Percentiles rank a stretch among this genome's conserved stretches.
Evolutionary conservation across 1,139 yeast genomes (phyloP).

Genomic region (Geotrichum aggregatum): DNA sequence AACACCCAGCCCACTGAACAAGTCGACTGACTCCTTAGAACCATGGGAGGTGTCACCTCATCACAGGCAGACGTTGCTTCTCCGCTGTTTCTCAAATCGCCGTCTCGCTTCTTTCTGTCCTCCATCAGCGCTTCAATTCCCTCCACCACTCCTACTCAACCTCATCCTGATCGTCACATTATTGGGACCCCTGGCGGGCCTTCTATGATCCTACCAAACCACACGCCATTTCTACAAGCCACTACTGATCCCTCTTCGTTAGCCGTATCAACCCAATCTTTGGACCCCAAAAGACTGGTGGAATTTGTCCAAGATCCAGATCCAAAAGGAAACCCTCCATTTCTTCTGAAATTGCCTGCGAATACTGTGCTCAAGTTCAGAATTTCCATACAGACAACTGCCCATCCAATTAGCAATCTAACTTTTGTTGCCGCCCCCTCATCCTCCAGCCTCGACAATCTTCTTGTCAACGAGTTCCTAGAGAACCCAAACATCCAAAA

Average conservation of each 20-base stretch:
- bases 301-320: slow-evolving; percentile 26
- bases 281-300: slow-evolving; percentile 19
- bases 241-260: slow-evolving; percentile 12
- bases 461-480: slow-evolving; percentile 39
- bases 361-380: slow-evolving; percentile 26
- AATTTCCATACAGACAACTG: slow-evolving; percentile 21
- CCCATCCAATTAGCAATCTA: slow-evolving; percentile 30
- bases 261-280: slow-evolving; percentile 12
- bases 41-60: slow-evolving; percentile 32
- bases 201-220: slow-evolving; percentile 18
- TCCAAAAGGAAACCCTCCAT: slow-evolving; percentile 11
- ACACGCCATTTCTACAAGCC: slow-evolving; percentile 10
- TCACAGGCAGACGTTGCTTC: slow-evolving; percentile 26
- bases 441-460: slow-evolving; percentile 33
- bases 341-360: slow-evolving; percentile 20
- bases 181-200: slow-evolving; percentile 21
- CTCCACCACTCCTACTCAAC: slow-evolving; percentile 7
- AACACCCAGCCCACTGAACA: too few species aligned
- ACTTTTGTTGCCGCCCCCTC: slow-evolving; percentile 38
- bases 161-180: slow-evolving; percentile 20
- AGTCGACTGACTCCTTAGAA: background rate
- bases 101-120: slow-evolving; percentile 27
- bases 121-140: slow-evolving; percentile 19
- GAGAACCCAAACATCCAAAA: slow-evolving; percentile 43
- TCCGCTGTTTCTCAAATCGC: slow-evolving; percentile 26